Evolutionary conservation across 768 basidiomycete genomes (phyloP), one percentile per base, ranked within the genome.

Genomic region (Auriscalpium vulgare): DNA sequence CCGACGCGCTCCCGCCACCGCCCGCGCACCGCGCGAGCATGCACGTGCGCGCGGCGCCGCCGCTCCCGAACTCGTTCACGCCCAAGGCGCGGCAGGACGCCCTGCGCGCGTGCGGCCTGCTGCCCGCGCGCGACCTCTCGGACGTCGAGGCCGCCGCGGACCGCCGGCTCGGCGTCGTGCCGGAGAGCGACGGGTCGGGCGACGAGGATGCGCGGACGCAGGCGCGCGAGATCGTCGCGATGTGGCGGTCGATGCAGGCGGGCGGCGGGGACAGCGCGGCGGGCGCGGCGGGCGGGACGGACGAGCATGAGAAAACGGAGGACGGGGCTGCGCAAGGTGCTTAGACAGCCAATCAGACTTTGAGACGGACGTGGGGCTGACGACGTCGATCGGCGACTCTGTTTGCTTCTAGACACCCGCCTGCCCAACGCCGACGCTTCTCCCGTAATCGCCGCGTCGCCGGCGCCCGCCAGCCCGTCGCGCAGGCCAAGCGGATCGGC

Each of bases 71-170:
- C 19, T 55, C 56, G 17, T 14, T 46, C 13, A 54, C 49, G 11
- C 56, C 61, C 9, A 59, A 14, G 47, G 48, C 35, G 14, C 58
- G 61, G 7, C 55, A 54, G 36, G 53, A 59, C 13, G 61, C 61
- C 1, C 47, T 62, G 7, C 61, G 61, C 29, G 47, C 58, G 16
- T 52, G 55, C 14, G 61, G 61, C 36, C 50, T 62, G n/a, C 55
- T 59, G 5, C 61, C 61, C 2, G 6, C 50, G 44, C 36, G 34
- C 29, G 36, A 53, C 43, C 47, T 62, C 10, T 62, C 61, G 1
- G 56, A 59, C 17, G 36, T 62, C 10, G 61, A 62, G 53, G 58
- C 61, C 29, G 58, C 55, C 1, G 38, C 17, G 47, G 59, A 62
- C 51, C 46, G 52, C 10, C 58, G 59, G 6, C 50, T 56, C 40